phyloP scores from a whole-genome alignment of 257 asterid genomes.

The Osmanthus fragrans region DNA sequence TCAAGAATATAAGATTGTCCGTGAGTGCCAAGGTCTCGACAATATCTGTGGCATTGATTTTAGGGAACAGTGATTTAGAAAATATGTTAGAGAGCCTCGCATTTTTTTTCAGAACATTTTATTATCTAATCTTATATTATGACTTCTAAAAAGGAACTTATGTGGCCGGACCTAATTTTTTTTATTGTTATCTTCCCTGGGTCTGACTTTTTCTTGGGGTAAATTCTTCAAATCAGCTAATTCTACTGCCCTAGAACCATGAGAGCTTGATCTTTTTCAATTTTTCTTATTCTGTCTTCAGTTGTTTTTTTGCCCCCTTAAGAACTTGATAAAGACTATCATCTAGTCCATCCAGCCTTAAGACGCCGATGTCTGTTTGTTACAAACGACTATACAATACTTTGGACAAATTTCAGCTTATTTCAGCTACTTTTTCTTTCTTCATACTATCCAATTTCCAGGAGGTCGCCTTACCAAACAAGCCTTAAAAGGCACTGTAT shows the following conservation, averaged over 20 bases:
- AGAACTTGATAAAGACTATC: background rate
- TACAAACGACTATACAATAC: background rate
- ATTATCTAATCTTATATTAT: background rate
- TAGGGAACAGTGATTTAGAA: too few species aligned
- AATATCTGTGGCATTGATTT: too few species aligned
- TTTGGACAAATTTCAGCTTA: background rate
- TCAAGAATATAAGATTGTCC: too few species aligned
- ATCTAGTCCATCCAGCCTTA: background rate
- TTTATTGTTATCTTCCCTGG: background rate
- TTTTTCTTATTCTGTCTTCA: background rate
- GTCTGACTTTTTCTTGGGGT: background rate
- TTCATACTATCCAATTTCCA: background rate
- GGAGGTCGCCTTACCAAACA: background rate
- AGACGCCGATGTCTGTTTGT: background rate
- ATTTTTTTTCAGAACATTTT: background rate
- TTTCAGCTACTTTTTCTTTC: background rate
- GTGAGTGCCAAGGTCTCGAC: too few species aligned
- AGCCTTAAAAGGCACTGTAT: too few species aligned
- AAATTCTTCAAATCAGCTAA: background rate
- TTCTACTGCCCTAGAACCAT: background rate
- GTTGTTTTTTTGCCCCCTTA: background rate
- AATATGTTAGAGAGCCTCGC: too few species aligned
- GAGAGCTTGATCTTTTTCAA: background rate
- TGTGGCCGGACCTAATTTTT: background rate
- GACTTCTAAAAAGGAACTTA: background rate